Evolutionary conservation across 225 moss, liverwort and hornwort genomes (phyloP), one percentile per base, ranked within the genome.

Genomic region (Pleurozium schreberi): DNA sequence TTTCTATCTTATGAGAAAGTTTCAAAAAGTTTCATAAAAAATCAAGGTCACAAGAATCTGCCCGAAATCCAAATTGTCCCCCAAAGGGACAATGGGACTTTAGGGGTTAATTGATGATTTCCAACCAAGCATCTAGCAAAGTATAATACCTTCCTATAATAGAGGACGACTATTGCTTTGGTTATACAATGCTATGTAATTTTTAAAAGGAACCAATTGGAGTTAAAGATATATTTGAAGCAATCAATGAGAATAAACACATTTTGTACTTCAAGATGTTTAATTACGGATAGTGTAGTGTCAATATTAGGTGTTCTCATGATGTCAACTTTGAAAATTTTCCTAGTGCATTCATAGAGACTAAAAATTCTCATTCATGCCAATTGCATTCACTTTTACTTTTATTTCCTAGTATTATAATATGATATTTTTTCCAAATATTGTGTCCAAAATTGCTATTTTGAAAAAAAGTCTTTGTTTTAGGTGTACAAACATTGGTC

Each of bases 381-480:
- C 36, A 36, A 53, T 53, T 36, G 9, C 23, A 52, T 22, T 13
- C 22, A 36, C 22, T 76, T 13, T 76, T 21, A 3, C 3, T 52
- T 76, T 52, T 5, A 34, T 34, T 34, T 50, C 13, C 8, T 33
- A 13, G 0, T 7, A 34, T 36, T 2, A 2, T 5, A 1, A 50
- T 30, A 33, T 20, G 49, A 75, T 50, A 10, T 16, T 47, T 12
- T 34, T 75, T 7, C 12, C 1, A 40, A 28, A 33, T n/a, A n/a
- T 49, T 49, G 49, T 75, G 5, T 33, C 1, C 0, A 4, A 0
- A 49, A 50, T 33, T 75, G 12, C 5, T 50, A 33, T 0, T 20
- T 75, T 75, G 19, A 18, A 11, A 10, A 50, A 34, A 21, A 20
- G 2, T 47, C 0, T 49, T 34, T 50, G 5, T 14, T 34, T 13